phyloP scores from a whole-genome alignment of 1,139 yeast genomes.

The Taphrina confusa region DNA sequence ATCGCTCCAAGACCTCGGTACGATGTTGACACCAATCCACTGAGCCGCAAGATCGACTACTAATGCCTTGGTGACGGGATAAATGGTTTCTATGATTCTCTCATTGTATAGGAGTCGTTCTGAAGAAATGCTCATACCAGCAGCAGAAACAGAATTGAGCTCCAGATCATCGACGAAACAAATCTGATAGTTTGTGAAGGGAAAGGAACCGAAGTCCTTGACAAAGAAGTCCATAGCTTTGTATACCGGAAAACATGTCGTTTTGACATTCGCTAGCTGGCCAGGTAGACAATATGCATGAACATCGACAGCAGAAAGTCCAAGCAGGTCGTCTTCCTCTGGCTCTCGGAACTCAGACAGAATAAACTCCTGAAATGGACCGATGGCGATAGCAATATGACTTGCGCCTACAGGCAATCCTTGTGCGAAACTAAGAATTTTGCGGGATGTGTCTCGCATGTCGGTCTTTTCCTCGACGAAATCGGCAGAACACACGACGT shows the following conservation, averaged over 20 bases:
- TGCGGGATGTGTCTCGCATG: slow-evolving; percentile 67
- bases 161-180: slow-evolving; percentile 69
- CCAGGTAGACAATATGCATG: slow-evolving; percentile 62
- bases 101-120: slow-evolving; percentile 73
- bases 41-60: slow-evolving; percentile 77
- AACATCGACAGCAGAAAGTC: slow-evolving; percentile 51
- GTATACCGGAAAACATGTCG: slow-evolving; percentile 73
- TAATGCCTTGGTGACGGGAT: slow-evolving; percentile 65
- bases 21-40: slow-evolving; percentile 92
- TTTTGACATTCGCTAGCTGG: slow-evolving; percentile 60
- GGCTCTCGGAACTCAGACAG: slow-evolving; percentile 51
- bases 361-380: slow-evolving; percentile 70
- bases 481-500: slow-evolving; percentile 75
- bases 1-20: slow-evolving; percentile 77
- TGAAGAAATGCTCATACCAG: slow-evolving; percentile 72
- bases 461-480: slow-evolving; percentile 49
- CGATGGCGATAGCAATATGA: slow-evolving; percentile 95
- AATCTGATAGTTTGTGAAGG: slow-evolving; percentile 77
- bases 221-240: slow-evolving; percentile 81
- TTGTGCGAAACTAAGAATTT: slow-evolving; percentile 74
- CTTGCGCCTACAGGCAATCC: slow-evolving; percentile 90
- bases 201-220: slow-evolving; percentile 89
- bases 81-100: slow-evolving; percentile 75
- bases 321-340: slow-evolving; percentile 49
- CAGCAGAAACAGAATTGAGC: slow-evolving; percentile 58